Evolutionary conservation across 2,329 filamentous ascomycete genomes (phyloP).

Genomic region (Aschersonia sp.): DNA sequence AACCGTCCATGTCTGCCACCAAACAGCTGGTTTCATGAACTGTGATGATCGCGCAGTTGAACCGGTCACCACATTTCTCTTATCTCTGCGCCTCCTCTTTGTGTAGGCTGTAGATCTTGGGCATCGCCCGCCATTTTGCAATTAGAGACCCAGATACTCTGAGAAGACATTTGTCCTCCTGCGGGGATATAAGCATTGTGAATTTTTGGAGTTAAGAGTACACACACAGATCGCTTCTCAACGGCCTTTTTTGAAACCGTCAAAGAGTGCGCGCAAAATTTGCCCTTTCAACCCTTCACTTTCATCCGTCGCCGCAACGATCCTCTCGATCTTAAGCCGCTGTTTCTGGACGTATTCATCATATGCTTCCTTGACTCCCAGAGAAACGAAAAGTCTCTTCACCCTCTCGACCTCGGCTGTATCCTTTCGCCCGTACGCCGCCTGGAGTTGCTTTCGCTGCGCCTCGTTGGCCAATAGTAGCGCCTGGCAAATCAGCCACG

Average conservation of each 20-base stretch:
- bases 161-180: too few species aligned
- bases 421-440: slow-evolving; percentile 90
- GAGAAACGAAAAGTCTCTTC: background rate
- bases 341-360: background rate
- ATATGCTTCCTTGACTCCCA: background rate
- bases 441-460: slow-evolving; percentile 74
- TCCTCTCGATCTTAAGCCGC: background rate
- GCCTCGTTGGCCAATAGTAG: slow-evolving; percentile 64
- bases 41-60: too few species aligned
- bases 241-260: background rate
- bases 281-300: background rate
- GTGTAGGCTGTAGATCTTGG: too few species aligned
- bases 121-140: too few species aligned
- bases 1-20: too few species aligned
- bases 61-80: too few species aligned
- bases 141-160: too few species aligned
- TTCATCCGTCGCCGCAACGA: background rate
- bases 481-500: slow-evolving; percentile 92
- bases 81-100: too few species aligned
- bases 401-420: slow-evolving; percentile 9
- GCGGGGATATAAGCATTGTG: background rate
- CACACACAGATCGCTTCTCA: background rate
- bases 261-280: background rate
- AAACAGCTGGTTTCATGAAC: too few species aligned
- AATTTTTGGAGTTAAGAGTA: background rate